Evolutionary conservation across 306 rosid genomes (phyloP).

Genomic region (Corylus americana): DNA sequence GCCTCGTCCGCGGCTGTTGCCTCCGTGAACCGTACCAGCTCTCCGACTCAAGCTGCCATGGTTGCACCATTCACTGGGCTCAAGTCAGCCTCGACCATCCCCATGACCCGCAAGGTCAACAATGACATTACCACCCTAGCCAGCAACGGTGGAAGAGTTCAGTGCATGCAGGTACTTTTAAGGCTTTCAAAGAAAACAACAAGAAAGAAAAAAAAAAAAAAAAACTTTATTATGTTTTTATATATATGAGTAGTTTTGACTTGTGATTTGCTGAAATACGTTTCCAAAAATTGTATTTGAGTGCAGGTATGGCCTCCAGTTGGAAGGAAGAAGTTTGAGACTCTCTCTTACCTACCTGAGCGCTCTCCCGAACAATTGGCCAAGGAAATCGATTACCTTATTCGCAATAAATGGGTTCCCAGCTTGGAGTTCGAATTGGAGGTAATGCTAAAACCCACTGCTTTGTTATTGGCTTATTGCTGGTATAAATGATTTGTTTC

Average conservation of each 20-base stretch:
- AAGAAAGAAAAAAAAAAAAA: neutral
- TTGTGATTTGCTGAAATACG: neutral
- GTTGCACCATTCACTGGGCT: constrained; percentile 58
- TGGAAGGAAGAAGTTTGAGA: constrained; percentile 52
- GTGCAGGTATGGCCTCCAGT: constrained; percentile 56
- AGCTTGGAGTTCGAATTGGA: constrained; percentile 46
- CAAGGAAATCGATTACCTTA: constrained; percentile 42
- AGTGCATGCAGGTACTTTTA: constrained; percentile 43
- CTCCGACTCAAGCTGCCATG: constrained; percentile 39
- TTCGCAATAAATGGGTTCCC: constrained; percentile 38
- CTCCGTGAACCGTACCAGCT: constrained; percentile 25
- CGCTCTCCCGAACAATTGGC: neutral
- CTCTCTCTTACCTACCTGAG: constrained; percentile 50
- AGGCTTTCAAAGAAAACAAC: neutral
- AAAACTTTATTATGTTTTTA: neutral
- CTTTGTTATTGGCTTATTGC: neutral
- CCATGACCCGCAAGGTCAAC: constrained; percentile 35
- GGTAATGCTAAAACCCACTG: constrained; percentile 6
- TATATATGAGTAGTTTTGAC: neutral
- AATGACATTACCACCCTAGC: constrained; percentile 39
- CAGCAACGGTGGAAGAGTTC: constrained; percentile 53
- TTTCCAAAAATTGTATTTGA: neutral
- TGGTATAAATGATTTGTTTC: no score
- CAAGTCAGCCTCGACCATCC: constrained; percentile 44
- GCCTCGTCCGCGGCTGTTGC: constrained; percentile 41